These are phyloP conservation scores for Amanita molliuscula DNA, from an alignment of 768 basidiomycete genomes.

Conservation along the genomic window DNA sequence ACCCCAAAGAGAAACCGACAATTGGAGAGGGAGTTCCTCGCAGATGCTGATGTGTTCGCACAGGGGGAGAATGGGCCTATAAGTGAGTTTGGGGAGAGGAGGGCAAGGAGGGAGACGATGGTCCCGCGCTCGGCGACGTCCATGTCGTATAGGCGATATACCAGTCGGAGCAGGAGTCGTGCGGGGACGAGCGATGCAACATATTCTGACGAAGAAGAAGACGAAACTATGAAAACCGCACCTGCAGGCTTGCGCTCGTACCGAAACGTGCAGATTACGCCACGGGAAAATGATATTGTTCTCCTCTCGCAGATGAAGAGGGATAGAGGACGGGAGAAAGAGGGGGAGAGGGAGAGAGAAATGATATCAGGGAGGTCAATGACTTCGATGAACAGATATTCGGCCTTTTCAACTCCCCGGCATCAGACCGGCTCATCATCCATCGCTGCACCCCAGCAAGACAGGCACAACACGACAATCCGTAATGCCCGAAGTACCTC, in stretches of 20 bases:
- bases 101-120: slow-evolving; percentile 7
- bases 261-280: neutral
- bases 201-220: slow-evolving; percentile 4
- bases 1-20: slow-evolving; percentile 24
- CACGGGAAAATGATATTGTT: neutral
- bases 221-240: neutral
- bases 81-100: slow-evolving; percentile 19
- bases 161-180: slow-evolving; percentile 10
- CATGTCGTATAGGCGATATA: neutral
- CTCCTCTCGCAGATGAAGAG: slow-evolving; percentile 8
- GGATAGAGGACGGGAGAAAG: neutral
- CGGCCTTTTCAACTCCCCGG: neutral
- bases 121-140: slow-evolving; percentile 3
- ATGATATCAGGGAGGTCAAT: slow-evolving; percentile 11
- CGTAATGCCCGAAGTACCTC: slow-evolving; percentile 12
- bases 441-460: neutral
- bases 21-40: slow-evolving; percentile 1
- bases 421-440: slow-evolving; percentile 1
- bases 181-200: slow-evolving; percentile 10
- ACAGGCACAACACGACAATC: neutral
- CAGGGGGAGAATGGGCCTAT: slow-evolving; percentile 12
- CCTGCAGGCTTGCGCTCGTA: slow-evolving; percentile 1
- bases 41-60: slow-evolving; percentile 16
- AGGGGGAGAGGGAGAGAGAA: slow-evolving; percentile 9
- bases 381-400: slow-evolving; percentile 3